These are phyloP conservation scores for Syzygium aromaticum DNA, from an alignment of 345 rosid genomes.

Conservation along the genomic window DNA sequence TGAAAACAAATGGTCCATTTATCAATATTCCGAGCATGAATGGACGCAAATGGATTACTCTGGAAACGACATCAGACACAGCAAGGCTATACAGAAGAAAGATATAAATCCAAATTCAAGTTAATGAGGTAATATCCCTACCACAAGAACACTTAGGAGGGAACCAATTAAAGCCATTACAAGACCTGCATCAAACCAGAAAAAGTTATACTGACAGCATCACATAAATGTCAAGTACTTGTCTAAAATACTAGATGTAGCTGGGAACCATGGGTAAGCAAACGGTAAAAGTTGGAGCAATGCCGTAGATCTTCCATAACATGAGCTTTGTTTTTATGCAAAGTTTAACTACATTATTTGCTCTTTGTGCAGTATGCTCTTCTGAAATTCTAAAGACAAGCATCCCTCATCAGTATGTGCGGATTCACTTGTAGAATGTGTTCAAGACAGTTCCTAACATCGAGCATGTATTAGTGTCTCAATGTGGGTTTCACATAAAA, in stretches of 20 bases:
- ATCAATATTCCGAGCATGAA: background rate
- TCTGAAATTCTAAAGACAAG: background rate
- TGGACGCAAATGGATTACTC: background rate
- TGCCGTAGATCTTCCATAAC: background rate
- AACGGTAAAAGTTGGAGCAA: background rate
- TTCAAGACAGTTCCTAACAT: background rate
- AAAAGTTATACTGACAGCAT: background rate
- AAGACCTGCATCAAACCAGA: slow-evolving; percentile 44
- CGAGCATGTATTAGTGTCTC: background rate
- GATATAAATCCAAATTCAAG: background rate
- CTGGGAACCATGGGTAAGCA: background rate
- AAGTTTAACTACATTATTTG: background rate
- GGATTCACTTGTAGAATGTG: background rate
- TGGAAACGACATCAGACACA: background rate
- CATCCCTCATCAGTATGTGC: background rate
- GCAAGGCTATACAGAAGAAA: background rate
- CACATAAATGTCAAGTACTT: background rate
- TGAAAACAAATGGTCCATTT: background rate
- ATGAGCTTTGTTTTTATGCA: background rate
- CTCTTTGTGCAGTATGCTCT: background rate
- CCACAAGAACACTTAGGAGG: slow-evolving; percentile 71
- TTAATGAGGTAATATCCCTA: slow-evolving; percentile 19
- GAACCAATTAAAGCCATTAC: slow-evolving; percentile 94
- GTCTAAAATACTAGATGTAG: background rate
- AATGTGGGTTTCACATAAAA: background rate